These are phyloP conservation scores for Fraxinus sp. DNA, from an alignment of 305 asterid genomes.

Conservation along the genomic window DNA sequence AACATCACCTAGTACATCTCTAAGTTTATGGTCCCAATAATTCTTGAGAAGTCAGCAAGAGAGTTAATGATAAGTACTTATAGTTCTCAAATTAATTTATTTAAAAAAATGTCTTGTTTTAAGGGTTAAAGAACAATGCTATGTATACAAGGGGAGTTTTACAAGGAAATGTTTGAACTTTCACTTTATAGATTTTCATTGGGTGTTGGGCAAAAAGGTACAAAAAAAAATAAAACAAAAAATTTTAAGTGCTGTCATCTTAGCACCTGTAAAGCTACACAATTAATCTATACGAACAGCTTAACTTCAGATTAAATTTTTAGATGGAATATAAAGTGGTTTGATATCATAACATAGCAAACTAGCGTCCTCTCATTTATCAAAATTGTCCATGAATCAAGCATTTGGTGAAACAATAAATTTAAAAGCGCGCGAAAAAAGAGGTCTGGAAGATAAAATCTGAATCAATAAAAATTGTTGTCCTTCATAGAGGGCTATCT, in stretches of 20 bases:
- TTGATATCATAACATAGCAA: background rate
- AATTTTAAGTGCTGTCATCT: too few species aligned
- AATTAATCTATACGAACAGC: too few species aligned
- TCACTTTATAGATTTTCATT: too few species aligned
- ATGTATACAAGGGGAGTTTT: too few species aligned
- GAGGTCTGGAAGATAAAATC: background rate
- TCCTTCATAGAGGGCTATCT: background rate
- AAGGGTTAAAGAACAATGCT: too few species aligned
- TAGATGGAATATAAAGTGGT: background rate
- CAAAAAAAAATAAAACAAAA: too few species aligned
- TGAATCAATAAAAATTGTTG: background rate
- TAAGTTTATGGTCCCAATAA: background rate
- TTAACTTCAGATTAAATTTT: too few species aligned
- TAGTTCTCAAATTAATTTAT: background rate
- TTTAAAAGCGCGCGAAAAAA: background rate
- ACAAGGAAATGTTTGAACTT: too few species aligned
- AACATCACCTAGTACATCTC: constrained; percentile 8
- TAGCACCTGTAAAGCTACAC: too few species aligned
- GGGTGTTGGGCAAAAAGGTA: too few species aligned
- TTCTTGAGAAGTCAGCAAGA: constrained; percentile 17
- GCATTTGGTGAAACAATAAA: background rate
- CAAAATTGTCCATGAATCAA: background rate
- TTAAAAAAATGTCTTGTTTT: background rate
- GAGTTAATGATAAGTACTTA: background rate
- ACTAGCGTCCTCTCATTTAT: background rate